phyloP scores from a whole-genome alignment of 352 stramenopile genomes.

The Phytophthora sansomeana region DNA sequence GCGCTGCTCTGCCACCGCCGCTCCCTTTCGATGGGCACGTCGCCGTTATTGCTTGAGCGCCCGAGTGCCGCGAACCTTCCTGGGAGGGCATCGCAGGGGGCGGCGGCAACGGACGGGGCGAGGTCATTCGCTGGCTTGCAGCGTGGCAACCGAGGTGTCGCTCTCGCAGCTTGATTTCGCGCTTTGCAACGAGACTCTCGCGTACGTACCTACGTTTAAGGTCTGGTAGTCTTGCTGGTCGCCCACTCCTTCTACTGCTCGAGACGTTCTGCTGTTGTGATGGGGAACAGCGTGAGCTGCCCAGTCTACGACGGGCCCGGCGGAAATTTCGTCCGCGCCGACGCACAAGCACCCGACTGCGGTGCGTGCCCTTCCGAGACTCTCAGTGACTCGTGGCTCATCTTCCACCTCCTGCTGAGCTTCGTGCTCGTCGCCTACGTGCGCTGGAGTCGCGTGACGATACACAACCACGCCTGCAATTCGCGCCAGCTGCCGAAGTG shows the following conservation, averaged over 20 bases:
- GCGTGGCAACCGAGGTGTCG: too few species aligned
- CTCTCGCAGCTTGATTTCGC: conserved; percentile 14
- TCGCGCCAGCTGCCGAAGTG: conserved; percentile 19
- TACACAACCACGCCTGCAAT: conserved; percentile 41
- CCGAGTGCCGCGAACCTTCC: conserved; percentile 39
- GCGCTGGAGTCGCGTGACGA: conserved; percentile 44
- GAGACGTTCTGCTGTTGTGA: conserved; percentile 6
- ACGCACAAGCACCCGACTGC: conserved; percentile 32
- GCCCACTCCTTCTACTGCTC: conserved; percentile 3
- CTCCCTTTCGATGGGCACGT: conserved; percentile 34
- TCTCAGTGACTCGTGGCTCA: conserved; percentile 40
- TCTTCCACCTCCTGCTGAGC: conserved; percentile 50
- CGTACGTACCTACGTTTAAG: conserved; percentile 5
- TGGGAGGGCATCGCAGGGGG: conserved; percentile 26
- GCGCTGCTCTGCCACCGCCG: conserved; percentile 29
- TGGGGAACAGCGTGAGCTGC: conserved; percentile 27
- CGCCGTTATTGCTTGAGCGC: conserved; percentile 32
- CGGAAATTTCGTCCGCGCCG: conserved; percentile 38
- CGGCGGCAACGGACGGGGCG: conserved; percentile 30
- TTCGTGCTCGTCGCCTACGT: conserved; percentile 53
- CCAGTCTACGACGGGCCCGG: conserved; percentile 28
- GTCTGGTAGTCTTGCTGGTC: conserved; percentile 15
- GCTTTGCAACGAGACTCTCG: conserved; percentile 28
- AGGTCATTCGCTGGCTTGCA: conserved; percentile 35
- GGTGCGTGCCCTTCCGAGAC: conserved; percentile 21